phyloP scores from a whole-genome alignment of 139 green algal species.

The Chlorella sp. region DNA sequence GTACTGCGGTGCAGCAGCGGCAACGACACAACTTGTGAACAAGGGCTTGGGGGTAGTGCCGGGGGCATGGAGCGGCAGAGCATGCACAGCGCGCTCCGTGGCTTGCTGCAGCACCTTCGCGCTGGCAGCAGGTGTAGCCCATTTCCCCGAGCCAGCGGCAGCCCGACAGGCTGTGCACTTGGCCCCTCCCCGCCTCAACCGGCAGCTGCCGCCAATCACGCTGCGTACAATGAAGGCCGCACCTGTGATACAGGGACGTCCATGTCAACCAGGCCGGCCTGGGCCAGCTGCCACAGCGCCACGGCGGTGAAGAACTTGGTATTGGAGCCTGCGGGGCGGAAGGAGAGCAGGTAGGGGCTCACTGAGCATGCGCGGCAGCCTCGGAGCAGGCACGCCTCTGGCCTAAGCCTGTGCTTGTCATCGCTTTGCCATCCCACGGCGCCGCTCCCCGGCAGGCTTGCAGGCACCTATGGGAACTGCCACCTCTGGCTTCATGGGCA shows the following conservation, averaged over 20 bases:
- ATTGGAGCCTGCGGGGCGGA: neutral
- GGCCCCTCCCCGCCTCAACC: too few species aligned
- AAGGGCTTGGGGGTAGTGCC: neutral
- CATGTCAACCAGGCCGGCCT: neutral
- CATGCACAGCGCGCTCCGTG: neutral
- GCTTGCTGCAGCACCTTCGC: neutral
- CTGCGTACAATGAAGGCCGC: too few species aligned
- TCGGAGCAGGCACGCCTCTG: too few species aligned
- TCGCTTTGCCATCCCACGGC: too few species aligned
- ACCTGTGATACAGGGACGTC: neutral
- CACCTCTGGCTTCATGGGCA: neutral
- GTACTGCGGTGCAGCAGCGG: neutral
- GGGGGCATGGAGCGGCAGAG: neutral
- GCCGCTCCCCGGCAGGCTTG: too few species aligned
- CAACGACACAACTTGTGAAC: neutral
- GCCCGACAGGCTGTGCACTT: too few species aligned
- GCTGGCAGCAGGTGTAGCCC: too few species aligned
- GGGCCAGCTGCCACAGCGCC: neutral
- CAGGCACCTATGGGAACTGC: neutral
- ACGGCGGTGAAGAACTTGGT: neutral
- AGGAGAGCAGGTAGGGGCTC: too few species aligned
- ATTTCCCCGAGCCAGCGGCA: too few species aligned
- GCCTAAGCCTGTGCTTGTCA: too few species aligned
- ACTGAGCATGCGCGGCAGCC: too few species aligned
- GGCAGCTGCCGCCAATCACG: too few species aligned